phyloP scores from a whole-genome alignment of 305 asterid genomes.

The Striga hermonthica region DNA sequence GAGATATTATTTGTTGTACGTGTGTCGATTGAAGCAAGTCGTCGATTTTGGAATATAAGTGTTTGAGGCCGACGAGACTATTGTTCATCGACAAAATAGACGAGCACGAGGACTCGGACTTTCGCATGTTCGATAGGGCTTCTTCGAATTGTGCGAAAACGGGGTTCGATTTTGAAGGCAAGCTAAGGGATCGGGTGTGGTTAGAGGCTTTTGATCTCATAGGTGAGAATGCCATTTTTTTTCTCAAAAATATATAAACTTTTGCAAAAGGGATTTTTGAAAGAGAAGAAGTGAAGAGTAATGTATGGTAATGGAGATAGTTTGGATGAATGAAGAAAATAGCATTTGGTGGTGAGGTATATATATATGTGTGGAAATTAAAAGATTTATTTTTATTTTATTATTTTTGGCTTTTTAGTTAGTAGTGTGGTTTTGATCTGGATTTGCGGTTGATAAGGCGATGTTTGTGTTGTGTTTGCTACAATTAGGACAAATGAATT shows the following conservation, averaged over 20 bases:
- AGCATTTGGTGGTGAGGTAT: background rate
- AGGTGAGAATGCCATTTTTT: constrained; percentile 33
- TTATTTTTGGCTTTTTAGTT: background rate
- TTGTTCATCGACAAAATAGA: constrained; percentile 26
- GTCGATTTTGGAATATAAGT: constrained; percentile 21
- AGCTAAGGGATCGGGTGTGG: constrained; percentile 38
- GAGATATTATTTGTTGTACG: background rate
- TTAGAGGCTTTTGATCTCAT: constrained; percentile 31
- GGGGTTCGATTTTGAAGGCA: constrained; percentile 27
- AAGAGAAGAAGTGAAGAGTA: background rate
- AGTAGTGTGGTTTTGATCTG: constrained; percentile 28
- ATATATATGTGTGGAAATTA: constrained; percentile 27
- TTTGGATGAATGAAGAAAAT: background rate
- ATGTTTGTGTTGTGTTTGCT: constrained; percentile 23
- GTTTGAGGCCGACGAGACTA: constrained; percentile 20
- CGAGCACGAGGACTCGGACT: constrained; percentile 25
- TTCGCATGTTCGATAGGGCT: constrained; percentile 9
- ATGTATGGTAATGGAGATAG: background rate
- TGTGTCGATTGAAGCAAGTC: constrained; percentile 28
- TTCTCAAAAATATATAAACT: no score
- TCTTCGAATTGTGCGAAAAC: constrained; percentile 23
- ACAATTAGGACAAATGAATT: background rate
- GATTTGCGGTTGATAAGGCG: constrained; percentile 27
- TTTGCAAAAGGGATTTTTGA: background rate
- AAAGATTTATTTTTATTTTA: background rate